Conservation (phyloP, 306 rosid genomes). For the Fragaria vesca region DNA sequence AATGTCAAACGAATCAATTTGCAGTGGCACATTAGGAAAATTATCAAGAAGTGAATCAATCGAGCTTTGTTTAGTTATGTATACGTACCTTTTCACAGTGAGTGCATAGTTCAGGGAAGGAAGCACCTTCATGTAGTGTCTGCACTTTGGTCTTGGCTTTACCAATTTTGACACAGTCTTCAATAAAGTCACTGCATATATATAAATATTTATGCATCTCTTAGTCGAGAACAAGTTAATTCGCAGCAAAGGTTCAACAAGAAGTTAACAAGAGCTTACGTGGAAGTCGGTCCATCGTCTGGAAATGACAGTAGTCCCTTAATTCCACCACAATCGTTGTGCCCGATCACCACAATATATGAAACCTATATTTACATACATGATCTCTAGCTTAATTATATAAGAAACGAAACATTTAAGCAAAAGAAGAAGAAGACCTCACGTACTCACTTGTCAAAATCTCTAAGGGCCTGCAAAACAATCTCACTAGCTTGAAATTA, state of each 20-base stretch:
- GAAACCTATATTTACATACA: slow-evolving; percentile 45
- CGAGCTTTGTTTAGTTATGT: background rate
- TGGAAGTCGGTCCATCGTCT: slow-evolving; percentile 53
- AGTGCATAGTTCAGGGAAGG: slow-evolving; percentile 51
- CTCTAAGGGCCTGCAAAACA: no score
- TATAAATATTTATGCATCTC: background rate
- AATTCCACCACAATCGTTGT: slow-evolving; percentile 95
- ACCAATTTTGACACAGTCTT: slow-evolving; percentile 82
- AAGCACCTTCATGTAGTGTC: slow-evolving; percentile 29
- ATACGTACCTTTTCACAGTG: slow-evolving; percentile 74
- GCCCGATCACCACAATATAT: slow-evolving; percentile 70
- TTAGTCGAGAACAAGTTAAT: background rate
- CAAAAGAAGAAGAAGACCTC: background rate
- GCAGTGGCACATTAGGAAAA: background rate
- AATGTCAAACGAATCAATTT: background rate
- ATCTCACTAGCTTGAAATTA: no score
- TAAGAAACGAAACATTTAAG: background rate
- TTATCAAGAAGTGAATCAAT: background rate
- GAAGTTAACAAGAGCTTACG: slow-evolving; percentile 38
- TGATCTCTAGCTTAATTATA: background rate
- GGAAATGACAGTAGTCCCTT: slow-evolving; percentile 79
- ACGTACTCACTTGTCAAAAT: no score
- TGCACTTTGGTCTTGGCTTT: slow-evolving; percentile 70
- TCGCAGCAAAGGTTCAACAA: no score
- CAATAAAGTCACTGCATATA: slow-evolving; percentile 70